These are phyloP conservation scores for Phytophthora tentaculata DNA, from an alignment of 352 stramenopile genomes.

Conservation along the genomic window DNA sequence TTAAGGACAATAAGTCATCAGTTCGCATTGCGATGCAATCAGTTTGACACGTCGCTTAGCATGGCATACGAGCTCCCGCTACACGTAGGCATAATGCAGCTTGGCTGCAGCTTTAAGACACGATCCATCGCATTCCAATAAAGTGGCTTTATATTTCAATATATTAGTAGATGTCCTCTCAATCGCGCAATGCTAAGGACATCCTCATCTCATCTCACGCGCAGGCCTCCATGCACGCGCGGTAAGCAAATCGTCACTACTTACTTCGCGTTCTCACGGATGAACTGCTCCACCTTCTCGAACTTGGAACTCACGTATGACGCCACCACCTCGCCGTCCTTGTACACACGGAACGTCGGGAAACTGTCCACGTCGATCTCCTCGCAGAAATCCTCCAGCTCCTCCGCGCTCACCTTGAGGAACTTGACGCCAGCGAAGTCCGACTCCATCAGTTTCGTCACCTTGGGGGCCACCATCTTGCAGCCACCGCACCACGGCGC, in stretches of 20 bases:
- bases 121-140: no score
- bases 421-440: slow-evolving; percentile 67
- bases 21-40: no score
- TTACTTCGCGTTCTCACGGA: slow-evolving; percentile 54
- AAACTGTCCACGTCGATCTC: slow-evolving; percentile 84
- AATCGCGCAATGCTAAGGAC: slow-evolving; percentile 1
- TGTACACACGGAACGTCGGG: slow-evolving; percentile 83
- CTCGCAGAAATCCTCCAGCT: slow-evolving; percentile 80
- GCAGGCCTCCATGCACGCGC: background rate
- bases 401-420: slow-evolving; percentile 72
- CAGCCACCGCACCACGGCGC: slow-evolving; percentile 81
- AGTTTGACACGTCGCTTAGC: no score
- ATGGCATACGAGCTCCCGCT: no score
- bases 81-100: no score
- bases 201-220: no score
- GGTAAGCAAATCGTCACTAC: background rate
- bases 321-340: slow-evolving; percentile 61
- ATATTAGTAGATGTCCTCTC: slow-evolving; percentile 15
- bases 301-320: slow-evolving; percentile 84
- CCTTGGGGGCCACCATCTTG: slow-evolving; percentile 71
- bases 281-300: slow-evolving; percentile 83
- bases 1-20: no score
- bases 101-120: no score
- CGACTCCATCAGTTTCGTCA: slow-evolving; percentile 59
- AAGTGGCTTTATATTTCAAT: slow-evolving; percentile 14